Conservation (phyloP, 441 rosid genomes). For the Erysimum pusillum region DNA sequence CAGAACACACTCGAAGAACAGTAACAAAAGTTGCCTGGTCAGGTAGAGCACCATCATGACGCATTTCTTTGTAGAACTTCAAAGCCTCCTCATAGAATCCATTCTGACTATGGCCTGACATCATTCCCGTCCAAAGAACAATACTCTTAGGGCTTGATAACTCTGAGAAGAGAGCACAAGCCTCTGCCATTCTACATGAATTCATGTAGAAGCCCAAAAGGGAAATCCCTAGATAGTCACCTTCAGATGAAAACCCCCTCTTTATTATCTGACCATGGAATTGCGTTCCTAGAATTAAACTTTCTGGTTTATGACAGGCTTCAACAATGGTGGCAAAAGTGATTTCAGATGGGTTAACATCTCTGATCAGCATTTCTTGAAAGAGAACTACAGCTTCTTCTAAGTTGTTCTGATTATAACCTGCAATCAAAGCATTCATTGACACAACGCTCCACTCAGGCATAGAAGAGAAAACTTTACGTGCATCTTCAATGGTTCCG, state of each 20-base stretch:
- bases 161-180: slow-evolving; percentile 68
- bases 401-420: slow-evolving; percentile 65
- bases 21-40: slow-evolving; percentile 96
- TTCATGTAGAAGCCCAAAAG: slow-evolving; percentile 85
- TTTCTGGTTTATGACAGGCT: slow-evolving; percentile 70
- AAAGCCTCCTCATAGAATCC: slow-evolving; percentile 76
- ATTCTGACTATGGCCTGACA: slow-evolving; percentile 79
- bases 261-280: slow-evolving; percentile 71
- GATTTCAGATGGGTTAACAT: slow-evolving; percentile 70
- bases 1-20: slow-evolving; percentile 79
- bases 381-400: slow-evolving; percentile 65
- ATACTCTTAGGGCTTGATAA: slow-evolving; percentile 64
- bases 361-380: slow-evolving; percentile 64
- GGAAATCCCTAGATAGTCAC: slow-evolving; percentile 76
- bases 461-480: slow-evolving; percentile 59
- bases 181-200: slow-evolving; percentile 61
- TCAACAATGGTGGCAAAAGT: slow-evolving; percentile 84
- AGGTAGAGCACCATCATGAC: slow-evolving; percentile 56
- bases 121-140: slow-evolving; percentile 83
- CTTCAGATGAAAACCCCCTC: slow-evolving; percentile 62
- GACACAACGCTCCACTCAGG: slow-evolving; percentile 74
- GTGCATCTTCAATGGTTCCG: slow-evolving; percentile 59
- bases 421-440: slow-evolving; percentile 85
- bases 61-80: slow-evolving; percentile 73
- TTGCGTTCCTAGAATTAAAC: slow-evolving; percentile 65